A percentile compares a stretch with the other conserved stretches of the same genome.
Conservation (phyloP, 306 rosid genomes). For the Vicia villosa region DNA sequence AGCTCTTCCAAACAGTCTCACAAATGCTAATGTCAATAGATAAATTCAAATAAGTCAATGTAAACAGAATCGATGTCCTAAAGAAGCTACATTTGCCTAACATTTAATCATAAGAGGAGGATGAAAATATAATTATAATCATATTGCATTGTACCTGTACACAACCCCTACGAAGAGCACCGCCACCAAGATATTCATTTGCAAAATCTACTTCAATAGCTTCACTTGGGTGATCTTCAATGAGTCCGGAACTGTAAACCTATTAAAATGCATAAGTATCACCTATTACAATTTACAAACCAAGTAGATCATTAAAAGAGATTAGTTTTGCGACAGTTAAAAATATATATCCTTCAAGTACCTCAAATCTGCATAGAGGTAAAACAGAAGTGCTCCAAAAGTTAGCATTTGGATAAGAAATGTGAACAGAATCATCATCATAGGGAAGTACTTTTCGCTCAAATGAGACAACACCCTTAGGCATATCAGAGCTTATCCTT, state of each 20-base stretch:
- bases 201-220: constrained; percentile 97
- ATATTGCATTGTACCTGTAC: constrained; percentile 66
- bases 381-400: constrained; percentile 72
- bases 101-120: constrained; percentile 1
- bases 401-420: constrained; percentile 59
- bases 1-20: background rate
- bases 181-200: constrained; percentile 86
- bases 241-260: constrained; percentile 69
- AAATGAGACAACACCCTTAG: constrained; percentile 72
- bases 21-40: background rate
- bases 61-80: background rate
- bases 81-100: constrained; percentile 14
- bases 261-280: constrained; percentile 40
- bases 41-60: background rate
- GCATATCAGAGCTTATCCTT: constrained; percentile 70
- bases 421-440: constrained; percentile 39
- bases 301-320: constrained; percentile 16
- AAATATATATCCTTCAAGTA: constrained; percentile 29
- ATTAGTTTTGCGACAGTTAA: background rate
- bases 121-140: constrained; percentile 13
- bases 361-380: constrained; percentile 85
- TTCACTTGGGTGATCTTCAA: constrained; percentile 76
- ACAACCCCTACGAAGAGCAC: constrained; percentile 83
- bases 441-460: constrained; percentile 87
- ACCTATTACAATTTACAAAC: constrained; percentile 27